These are phyloP conservation scores for Tylopilus sp. DNA, from an alignment of 1,284 basidiomycete species.

Conservation along the genomic window DNA sequence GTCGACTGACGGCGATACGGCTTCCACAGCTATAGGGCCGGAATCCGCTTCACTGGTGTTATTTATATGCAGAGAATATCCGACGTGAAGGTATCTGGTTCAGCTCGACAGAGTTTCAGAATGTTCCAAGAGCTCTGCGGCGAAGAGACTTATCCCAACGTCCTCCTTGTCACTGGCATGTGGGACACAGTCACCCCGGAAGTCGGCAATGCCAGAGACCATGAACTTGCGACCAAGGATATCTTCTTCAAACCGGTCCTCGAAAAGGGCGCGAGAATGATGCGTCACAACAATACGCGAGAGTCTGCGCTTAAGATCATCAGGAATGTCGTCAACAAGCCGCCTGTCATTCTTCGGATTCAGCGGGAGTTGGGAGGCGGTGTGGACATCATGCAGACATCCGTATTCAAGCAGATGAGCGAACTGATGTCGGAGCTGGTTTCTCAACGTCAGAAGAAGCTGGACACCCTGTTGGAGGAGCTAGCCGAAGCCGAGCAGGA, in stretches of 20 bases:
- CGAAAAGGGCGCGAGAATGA: conserved; percentile 40
- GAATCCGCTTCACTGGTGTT: conserved; percentile 39
- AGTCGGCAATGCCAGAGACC: conserved; percentile 32
- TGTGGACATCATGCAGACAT: conserved; percentile 38
- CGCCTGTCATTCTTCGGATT: conserved; percentile 36
- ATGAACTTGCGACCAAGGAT: conserved; percentile 37
- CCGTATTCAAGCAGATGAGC: conserved; percentile 29
- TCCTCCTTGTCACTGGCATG: conserved; percentile 51
- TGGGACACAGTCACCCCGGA: conserved; percentile 42
- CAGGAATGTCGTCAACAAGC: conserved; percentile 32
- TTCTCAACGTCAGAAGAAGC: conserved; percentile 37
- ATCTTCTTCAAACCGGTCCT: conserved; percentile 42
- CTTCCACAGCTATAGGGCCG: conserved; percentile 38
- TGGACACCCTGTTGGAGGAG: conserved; percentile 28
- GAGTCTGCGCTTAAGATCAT: conserved; percentile 38
- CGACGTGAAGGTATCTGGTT: conserved; percentile 49
- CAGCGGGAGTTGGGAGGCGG: conserved; percentile 40
- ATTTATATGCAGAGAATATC: conserved; percentile 56
- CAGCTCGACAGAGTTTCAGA: conserved; percentile 46
- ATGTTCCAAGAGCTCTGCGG: conserved; percentile 54
- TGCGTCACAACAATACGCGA: conserved; percentile 37
- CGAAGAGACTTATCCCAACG: conserved; percentile 43
- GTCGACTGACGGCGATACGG: neutral
- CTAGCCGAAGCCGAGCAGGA: conserved; percentile 29
- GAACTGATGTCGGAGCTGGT: conserved; percentile 32